These are phyloP conservation scores for Trichocladium antarcticum DNA, from an alignment of 495 filamentous ascomycete genomes.

Conservation along the genomic window DNA sequence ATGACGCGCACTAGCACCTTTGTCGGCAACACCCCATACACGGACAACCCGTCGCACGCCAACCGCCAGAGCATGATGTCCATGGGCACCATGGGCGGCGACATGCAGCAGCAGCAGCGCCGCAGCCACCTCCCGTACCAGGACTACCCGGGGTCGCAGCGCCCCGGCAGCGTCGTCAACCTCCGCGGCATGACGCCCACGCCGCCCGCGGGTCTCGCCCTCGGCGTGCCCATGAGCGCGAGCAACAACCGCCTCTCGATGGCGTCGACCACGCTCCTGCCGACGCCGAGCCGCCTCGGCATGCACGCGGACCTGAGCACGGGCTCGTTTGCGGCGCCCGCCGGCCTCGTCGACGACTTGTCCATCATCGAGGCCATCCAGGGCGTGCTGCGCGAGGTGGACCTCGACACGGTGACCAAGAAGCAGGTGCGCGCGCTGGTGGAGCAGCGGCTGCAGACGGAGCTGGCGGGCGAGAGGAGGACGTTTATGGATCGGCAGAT, in stretches of 20 bases:
- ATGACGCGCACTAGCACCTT: slow-evolving; percentile 35
- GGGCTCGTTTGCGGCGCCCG: slow-evolving; percentile 44
- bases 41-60: slow-evolving; percentile 27
- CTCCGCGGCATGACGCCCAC: slow-evolving; percentile 33
- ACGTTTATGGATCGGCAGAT: slow-evolving; percentile 83
- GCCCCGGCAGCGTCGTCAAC: slow-evolving; percentile 20
- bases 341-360: slow-evolving; percentile 46
- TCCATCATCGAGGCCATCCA: slow-evolving; percentile 75
- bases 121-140: slow-evolving; percentile 38
- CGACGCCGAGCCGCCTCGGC: slow-evolving; percentile 31
- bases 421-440: slow-evolving; percentile 90
- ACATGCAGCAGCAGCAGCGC: slow-evolving; percentile 31
- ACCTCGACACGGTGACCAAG: slow-evolving; percentile 93
- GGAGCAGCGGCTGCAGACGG: slow-evolving; percentile 83
- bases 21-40: slow-evolving; percentile 27
- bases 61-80: slow-evolving; percentile 43
- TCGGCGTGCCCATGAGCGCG: slow-evolving; percentile 23
- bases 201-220: slow-evolving; percentile 30
- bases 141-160: slow-evolving; percentile 28
- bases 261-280: slow-evolving; percentile 28
- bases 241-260: slow-evolving; percentile 32
- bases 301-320: slow-evolving; percentile 40
- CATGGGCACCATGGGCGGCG: slow-evolving; percentile 36
- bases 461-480: slow-evolving; percentile 68
- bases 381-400: slow-evolving; percentile 72